Evolutionary conservation across 805 yeast species (phyloP).

Genomic region (Yueomyces sinensis): DNA sequence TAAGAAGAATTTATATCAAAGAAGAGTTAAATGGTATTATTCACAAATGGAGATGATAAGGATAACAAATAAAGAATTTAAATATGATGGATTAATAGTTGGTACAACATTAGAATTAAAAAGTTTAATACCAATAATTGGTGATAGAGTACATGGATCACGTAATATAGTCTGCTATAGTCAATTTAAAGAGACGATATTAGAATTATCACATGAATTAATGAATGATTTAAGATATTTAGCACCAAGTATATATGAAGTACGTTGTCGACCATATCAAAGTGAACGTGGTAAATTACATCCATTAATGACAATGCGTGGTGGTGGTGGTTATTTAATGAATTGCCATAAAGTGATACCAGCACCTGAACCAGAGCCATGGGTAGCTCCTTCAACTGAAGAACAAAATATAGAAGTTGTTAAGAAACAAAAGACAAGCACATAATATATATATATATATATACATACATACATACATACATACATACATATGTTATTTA

Average conservation of each 20-base stretch:
- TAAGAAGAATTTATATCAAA: constrained; percentile 52
- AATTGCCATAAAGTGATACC: constrained; percentile 75
- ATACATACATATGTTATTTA: too few relatives aligned
- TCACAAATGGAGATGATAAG: constrained; percentile 32
- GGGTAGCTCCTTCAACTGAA: neutral
- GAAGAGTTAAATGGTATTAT: constrained; percentile 40
- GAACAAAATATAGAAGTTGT: constrained; percentile 6
- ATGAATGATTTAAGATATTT: constrained; percentile 55
- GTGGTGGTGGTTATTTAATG: constrained; percentile 82
- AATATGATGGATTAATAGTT: constrained; percentile 64
- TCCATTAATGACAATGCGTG: constrained; percentile 87
- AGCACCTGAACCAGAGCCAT: constrained; percentile 6
- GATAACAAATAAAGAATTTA: constrained; percentile 31
- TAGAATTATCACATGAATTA: constrained; percentile 56
- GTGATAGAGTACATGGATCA: constrained; percentile 67
- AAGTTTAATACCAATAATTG: constrained; percentile 44
- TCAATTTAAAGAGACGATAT: constrained; percentile 67
- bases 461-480: neutral
- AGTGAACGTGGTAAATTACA: constrained; percentile 90
- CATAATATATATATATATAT: neutral
- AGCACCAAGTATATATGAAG: constrained; percentile 73
- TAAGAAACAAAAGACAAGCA: constrained; percentile 1
- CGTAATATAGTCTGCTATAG: constrained; percentile 75
- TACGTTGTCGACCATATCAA: constrained; percentile 77
- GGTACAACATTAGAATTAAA: constrained; percentile 64